Base-by-base conservation (phyloP, 495 filamentous ascomycete genomes). In the Diplogelasinospora grovesii region DNA sequence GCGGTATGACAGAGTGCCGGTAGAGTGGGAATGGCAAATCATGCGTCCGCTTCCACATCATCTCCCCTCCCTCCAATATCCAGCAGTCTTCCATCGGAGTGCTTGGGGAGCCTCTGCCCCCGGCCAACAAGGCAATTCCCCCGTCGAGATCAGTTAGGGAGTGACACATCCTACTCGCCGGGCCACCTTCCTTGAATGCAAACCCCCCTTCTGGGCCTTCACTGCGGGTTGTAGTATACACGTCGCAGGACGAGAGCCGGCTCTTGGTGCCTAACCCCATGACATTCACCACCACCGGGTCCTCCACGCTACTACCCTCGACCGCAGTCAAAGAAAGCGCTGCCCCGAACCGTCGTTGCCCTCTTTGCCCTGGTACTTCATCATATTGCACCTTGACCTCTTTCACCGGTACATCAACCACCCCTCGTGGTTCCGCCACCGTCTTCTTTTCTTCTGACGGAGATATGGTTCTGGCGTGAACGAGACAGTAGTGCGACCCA, bases 401-500 rank as follows among this genome's bases (percentile, higher is more conserved):
- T 16, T 2, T 6, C 22, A 8, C 8, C 5, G n/a, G 11, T 28
- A n/a, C n/a, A 20, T 26, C 23, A 4, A 37, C 26, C 8, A 41
- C 1, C 5, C 13, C 15, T 10, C 31, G 52, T 11, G 16, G n/a
- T 4, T 39, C 24, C n/a, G 19, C 18, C 8, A 31, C 28, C 4
- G 19, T 36, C 4, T 13, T 36, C 3, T 28, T 29, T 14, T 36
- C 35, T 10, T 39, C 43, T n/a, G n/a, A n/a, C n/a, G n/a, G n/a
- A n/a, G n/a, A n/a, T n/a, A 21, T 8, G 10, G 47, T 52, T 23
- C 40, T 61, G 4, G 87, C 88, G 25, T 82, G 64, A 6, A 95
- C 68, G 21, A 96, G 63, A 48, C 89, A 90, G 63, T 95, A 94
- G 63, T 95, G 89, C 35, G 78, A 76, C 5, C 72, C 81, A 58